phyloP scores from a whole-genome alignment of 1,139 yeast species.

The Suhomyces choctaworum region DNA sequence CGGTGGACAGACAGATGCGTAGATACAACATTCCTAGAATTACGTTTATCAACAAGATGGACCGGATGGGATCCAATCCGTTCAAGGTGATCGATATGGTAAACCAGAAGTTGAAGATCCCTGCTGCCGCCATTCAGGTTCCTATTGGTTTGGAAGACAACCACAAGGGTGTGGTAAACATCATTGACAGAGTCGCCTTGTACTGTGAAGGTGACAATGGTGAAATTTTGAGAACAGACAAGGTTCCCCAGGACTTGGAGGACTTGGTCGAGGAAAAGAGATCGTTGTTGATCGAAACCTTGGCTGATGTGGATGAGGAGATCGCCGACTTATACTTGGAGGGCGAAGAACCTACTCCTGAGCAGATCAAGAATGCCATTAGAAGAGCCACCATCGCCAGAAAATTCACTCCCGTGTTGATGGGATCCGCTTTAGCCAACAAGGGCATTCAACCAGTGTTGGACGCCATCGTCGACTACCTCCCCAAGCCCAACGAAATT shows the following conservation, averaged over 20 bases:
- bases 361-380: constrained; percentile 83
- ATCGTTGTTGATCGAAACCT: constrained; percentile 78
- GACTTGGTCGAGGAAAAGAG: constrained; percentile 45
- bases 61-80: constrained; percentile 98
- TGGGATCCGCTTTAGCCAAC: constrained; percentile 98
- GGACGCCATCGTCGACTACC: constrained; percentile 93
- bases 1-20: constrained; percentile 98
- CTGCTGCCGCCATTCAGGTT: constrained; percentile 97
- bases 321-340: constrained; percentile 91
- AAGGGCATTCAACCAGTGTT: constrained; percentile 92
- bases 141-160: constrained; percentile 93
- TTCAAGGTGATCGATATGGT: constrained; percentile 93
- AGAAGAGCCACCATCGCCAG: constrained; percentile 97
- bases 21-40: constrained; percentile 96
- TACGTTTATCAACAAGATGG: constrained; percentile 97
- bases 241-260: constrained; percentile 59
- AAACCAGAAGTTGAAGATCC: constrained; percentile 79
- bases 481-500: constrained; percentile 93
- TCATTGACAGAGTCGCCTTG: constrained; percentile 81
- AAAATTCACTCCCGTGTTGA: constrained; percentile 94
- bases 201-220: constrained; percentile 95
- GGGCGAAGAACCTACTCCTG: constrained; percentile 81
- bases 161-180: constrained; percentile 85
- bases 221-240: constrained; percentile 60
- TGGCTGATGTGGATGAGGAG: constrained; percentile 97